phyloP scores from a whole-genome alignment of 345 rosid genomes.

The Cardamine occulta region DNA sequence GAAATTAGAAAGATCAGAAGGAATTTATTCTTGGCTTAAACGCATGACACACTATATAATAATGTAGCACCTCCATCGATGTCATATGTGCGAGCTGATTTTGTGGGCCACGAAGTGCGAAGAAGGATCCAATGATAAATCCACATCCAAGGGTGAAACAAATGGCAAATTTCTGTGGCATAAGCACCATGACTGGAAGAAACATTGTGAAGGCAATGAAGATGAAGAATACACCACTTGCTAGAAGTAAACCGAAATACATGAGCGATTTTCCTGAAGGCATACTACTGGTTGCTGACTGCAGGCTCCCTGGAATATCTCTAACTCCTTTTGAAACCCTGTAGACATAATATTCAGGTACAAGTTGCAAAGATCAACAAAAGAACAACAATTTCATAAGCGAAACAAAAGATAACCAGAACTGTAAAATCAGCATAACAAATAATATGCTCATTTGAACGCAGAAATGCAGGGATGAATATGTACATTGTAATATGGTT shows the following conservation, averaged over 20 bases:
- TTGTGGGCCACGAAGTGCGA: constrained; percentile 86
- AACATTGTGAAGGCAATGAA: constrained; percentile 91
- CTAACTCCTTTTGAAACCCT: constrained; percentile 93
- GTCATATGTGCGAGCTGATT: constrained; percentile 83
- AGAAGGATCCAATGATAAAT: constrained; percentile 84
- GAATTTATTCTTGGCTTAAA: background rate
- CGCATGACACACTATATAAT: background rate
- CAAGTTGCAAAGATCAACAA: constrained; percentile 18
- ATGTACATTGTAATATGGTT: background rate
- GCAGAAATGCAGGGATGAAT: background rate
- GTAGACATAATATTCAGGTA: constrained; percentile 28
- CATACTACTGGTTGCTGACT: constrained; percentile 82
- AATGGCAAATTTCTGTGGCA: constrained; percentile 95
- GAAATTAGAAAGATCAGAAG: constrained; percentile 8
- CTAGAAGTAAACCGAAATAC: constrained; percentile 83
- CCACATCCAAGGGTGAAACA: constrained; percentile 90
- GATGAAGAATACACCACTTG: constrained; percentile 79
- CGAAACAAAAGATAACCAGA: background rate
- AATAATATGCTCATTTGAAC: background rate
- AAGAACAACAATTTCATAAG: background rate
- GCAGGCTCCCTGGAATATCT: constrained; percentile 55
- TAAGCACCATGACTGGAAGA: constrained; percentile 89
- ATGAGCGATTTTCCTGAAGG: constrained; percentile 87
- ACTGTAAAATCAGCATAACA: background rate
- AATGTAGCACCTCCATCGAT: constrained; percentile 68